Evolutionary conservation across 139 green algal genomes (phyloP).

Genomic region (Chlorella vulgaris): DNA sequence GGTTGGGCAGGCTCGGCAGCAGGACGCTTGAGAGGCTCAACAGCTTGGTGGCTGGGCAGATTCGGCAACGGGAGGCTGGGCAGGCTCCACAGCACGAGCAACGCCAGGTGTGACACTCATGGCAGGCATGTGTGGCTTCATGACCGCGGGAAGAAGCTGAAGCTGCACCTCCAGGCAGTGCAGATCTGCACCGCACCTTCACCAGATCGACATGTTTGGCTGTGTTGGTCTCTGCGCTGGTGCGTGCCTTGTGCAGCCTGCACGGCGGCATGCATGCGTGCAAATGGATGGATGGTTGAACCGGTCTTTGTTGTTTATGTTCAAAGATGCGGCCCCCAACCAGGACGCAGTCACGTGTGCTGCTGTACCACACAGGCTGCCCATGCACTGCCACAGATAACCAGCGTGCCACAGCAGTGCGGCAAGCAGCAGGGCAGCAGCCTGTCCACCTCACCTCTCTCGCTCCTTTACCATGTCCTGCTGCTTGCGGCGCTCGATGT

Average conservation of each 20-base stretch:
- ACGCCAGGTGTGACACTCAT: too few relatives aligned
- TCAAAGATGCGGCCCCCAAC: background rate
- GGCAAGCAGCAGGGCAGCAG: background rate
- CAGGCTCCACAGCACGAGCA: too few relatives aligned
- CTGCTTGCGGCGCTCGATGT: constrained; percentile 72
- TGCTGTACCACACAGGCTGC: too few relatives aligned
- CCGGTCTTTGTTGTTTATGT: too few relatives aligned
- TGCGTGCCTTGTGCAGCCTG: constrained; percentile 87
- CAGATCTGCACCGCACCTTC: constrained; percentile 42
- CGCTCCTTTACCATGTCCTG: constrained; percentile 85
- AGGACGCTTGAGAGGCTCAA: background rate
- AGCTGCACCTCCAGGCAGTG: background rate
- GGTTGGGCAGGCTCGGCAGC: background rate
- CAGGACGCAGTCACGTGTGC: background rate
- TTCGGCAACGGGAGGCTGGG: too few relatives aligned
- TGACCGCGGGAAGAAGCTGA: too few relatives aligned
- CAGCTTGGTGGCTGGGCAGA: background rate
- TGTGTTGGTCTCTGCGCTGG: constrained; percentile 77
- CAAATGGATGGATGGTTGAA: too few relatives aligned
- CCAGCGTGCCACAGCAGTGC: background rate
- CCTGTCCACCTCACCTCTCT: constrained; percentile 46
- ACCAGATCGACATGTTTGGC: constrained; percentile 80
- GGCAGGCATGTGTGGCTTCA: too few relatives aligned
- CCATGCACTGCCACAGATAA: background rate
- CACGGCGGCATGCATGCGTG: background rate